Conservation (phyloP, 148 eudicot species). For the Rhododendron griersonianum region DNA sequence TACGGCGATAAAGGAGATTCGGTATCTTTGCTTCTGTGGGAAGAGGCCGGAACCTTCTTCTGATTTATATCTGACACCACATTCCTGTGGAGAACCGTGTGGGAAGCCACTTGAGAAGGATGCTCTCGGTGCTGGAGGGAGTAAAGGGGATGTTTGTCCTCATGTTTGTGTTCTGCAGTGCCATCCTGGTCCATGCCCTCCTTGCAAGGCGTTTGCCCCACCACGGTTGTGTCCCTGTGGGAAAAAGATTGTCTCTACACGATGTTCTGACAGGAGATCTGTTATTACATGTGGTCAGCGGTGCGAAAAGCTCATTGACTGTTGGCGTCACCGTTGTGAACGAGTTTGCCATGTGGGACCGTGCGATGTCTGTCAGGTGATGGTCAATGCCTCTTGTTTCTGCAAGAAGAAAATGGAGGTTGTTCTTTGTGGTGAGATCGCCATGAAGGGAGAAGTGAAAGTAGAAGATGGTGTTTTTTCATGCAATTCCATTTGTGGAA, state of each 20-base stretch:
- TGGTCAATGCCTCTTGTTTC: conserved; percentile 71
- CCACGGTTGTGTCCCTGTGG: conserved; percentile 83
- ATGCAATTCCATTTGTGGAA: conserved; percentile 59
- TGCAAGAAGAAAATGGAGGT: conserved; percentile 76
- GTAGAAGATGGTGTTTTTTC: conserved; percentile 70
- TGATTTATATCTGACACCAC: conserved; percentile 87
- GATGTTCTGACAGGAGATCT: conserved; percentile 75
- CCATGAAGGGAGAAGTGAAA: conserved; percentile 69
- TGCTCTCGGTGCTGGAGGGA: conserved; percentile 31
- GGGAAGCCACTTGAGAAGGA: conserved; percentile 85
- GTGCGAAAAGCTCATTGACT: conserved; percentile 69
- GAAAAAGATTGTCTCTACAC: conserved; percentile 65
- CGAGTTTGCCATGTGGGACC: conserved; percentile 70
- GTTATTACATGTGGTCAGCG: conserved; percentile 71
- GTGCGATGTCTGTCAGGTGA: conserved; percentile 69
- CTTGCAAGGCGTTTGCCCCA: conserved; percentile 96
- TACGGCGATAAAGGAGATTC: conserved; percentile 62
- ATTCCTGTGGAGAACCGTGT: conserved; percentile 95
- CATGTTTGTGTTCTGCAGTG: conserved; percentile 93
- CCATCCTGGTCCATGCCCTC: conserved; percentile 97
- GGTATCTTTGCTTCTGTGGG: conserved; percentile 88
- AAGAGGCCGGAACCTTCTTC: conserved; percentile 91
- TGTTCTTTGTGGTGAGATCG: conserved; percentile 79
- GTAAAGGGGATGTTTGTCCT: conserved; percentile 68
- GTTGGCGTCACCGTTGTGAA: conserved; percentile 76